Percentiles rank a stretch among this genome's conserved stretches.
These are phyloP conservation scores for Hortaea sp. DNA, from an alignment of 2,329 filamentous ascomycete genomes.

Conservation along the genomic window DNA sequence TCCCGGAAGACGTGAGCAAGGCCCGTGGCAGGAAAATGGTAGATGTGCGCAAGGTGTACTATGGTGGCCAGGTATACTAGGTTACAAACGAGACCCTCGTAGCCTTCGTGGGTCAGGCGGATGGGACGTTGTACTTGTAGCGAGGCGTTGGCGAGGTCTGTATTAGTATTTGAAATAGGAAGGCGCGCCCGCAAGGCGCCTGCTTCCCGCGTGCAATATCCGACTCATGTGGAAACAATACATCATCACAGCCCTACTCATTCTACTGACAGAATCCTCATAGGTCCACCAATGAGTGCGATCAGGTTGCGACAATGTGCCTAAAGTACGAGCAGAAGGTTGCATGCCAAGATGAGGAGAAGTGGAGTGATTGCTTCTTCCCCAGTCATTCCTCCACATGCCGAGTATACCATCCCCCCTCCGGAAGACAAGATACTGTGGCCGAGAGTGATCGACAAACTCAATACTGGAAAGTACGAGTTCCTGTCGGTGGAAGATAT, in stretches of 20 bases:
- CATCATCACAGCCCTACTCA: no score
- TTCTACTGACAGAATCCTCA: no score
- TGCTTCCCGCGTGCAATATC: no score
- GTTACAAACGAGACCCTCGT: not conserved
- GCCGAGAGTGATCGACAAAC: not conserved
- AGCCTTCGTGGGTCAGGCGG: not conserved
- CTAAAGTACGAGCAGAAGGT: no score
- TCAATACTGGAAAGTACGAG: not conserved
- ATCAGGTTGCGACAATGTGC: no score
- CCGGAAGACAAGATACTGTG: not conserved
- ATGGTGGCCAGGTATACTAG: constrained; percentile 51
- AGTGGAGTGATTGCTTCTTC: not conserved
- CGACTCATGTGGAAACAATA: no score
- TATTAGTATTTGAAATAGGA: not conserved
- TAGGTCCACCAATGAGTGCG: no score
- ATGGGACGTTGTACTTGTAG: not conserved
- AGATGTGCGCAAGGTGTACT: constrained; percentile 94
- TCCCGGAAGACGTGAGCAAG: constrained; percentile 82
- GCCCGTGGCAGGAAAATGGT: constrained; percentile 91
- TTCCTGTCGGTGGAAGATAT: not conserved
- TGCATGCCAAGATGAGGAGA: not conserved
- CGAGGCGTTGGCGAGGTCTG: not conserved
- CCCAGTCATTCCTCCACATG: not conserved
- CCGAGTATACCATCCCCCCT: not conserved
- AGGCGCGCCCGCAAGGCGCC: not conserved